Conservation (phyloP, 2,329 filamentous ascomycete species). For the Ambrosiella beaveri region DNA sequence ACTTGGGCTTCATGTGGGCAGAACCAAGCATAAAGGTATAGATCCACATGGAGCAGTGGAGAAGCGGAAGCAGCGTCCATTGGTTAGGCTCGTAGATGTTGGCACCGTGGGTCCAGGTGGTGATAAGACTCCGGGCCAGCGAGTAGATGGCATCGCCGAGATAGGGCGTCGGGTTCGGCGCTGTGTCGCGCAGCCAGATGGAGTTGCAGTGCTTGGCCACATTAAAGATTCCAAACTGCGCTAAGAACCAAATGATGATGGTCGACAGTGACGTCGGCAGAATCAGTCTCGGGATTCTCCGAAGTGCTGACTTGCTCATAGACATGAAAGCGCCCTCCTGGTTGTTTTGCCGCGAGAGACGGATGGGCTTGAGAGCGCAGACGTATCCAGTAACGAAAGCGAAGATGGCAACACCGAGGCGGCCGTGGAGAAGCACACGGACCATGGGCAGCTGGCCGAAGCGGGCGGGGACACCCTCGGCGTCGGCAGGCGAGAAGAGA, state of each 20-base stretch:
- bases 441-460: slow-evolving; percentile 41
- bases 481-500: slow-evolving; percentile 29
- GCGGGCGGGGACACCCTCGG: slow-evolving; percentile 27
- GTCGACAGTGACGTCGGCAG: slow-evolving; percentile 41
- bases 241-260: slow-evolving; percentile 33
- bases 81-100: slow-evolving; percentile 41
- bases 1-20: slow-evolving; percentile 29
- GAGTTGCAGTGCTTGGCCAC: slow-evolving; percentile 28
- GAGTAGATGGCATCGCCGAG: slow-evolving; percentile 11
- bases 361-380: slow-evolving; percentile 43
- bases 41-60: slow-evolving; percentile 36
- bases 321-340: slow-evolving; percentile 34
- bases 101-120: slow-evolving; percentile 32
- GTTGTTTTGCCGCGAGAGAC: slow-evolving; percentile 35
- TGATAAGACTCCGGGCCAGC: slow-evolving; percentile 27
- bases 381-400: slow-evolving; percentile 48
- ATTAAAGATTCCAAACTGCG: slow-evolving; percentile 39
- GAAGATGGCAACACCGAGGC: slow-evolving; percentile 50
- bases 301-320: slow-evolving; percentile 39
- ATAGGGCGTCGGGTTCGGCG: slow-evolving; percentile 31
- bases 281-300: slow-evolving; percentile 39
- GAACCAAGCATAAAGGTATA: slow-evolving; percentile 36
- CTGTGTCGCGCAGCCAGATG: slow-evolving; percentile 20
- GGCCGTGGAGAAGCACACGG: slow-evolving; percentile 40
- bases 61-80: slow-evolving; percentile 38